phyloP scores from a whole-genome alignment of 2,329 filamentous ascomycete genomes.

The Scopulariopsis brevicaulis region DNA sequence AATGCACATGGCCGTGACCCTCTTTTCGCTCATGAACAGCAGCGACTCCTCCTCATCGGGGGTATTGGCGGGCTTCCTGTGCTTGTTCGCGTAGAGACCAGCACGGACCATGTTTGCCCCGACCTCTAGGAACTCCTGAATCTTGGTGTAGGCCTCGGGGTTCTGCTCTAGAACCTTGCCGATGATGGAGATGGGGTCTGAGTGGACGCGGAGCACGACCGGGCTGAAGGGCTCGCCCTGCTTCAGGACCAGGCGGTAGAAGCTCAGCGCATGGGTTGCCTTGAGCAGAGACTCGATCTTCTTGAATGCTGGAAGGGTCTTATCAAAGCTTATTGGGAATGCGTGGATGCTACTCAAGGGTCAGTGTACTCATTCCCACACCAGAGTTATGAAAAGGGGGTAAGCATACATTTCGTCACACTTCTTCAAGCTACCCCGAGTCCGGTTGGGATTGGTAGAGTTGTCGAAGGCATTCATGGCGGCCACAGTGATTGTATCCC shows the following conservation, averaged over 20 bases:
- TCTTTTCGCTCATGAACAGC: constrained; percentile 39
- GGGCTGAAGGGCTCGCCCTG: constrained; percentile 73
- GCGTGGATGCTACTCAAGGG: constrained; percentile 40
- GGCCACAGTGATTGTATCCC: constrained; percentile 48
- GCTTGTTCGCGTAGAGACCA: constrained; percentile 23
- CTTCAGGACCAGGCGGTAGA: constrained; percentile 67
- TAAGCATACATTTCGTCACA: constrained; percentile 59
- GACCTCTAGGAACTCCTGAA: constrained; percentile 62
- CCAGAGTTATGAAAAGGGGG: neutral
- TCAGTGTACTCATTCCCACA: neutral
- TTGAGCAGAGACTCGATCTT: constrained; percentile 53
- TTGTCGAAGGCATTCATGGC: constrained; percentile 68
- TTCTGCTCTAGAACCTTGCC: constrained; percentile 69
- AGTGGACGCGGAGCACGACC: constrained; percentile 64
- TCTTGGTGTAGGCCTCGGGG: constrained; percentile 57
- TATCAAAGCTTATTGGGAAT: constrained; percentile 46
- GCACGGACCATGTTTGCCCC: constrained; percentile 55
- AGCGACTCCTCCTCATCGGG: constrained; percentile 12
- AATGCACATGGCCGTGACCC: constrained; percentile 71
- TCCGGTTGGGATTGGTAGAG: constrained; percentile 70
- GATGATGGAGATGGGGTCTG: constrained; percentile 64
- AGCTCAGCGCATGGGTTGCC: constrained; percentile 64
- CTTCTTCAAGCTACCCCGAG: constrained; percentile 64
- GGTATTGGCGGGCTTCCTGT: neutral
- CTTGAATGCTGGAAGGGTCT: constrained; percentile 36